Conservation (phyloP, 2,329 filamentous ascomycete species). For the Hysterium pulicare region DNA sequence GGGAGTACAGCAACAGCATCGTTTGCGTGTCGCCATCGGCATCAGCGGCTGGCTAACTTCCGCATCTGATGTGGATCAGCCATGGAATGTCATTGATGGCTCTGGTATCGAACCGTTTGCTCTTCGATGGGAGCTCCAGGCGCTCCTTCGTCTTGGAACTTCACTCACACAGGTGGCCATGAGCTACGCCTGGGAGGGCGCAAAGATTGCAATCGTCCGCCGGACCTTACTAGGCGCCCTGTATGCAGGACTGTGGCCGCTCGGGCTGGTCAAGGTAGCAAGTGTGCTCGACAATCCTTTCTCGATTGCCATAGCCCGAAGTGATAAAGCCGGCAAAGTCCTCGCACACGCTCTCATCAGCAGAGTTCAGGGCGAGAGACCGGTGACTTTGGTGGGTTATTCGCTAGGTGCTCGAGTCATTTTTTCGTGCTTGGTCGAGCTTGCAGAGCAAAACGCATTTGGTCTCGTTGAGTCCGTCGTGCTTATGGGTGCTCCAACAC, state of each 20-base stretch:
- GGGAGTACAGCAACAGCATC: conserved; percentile 29
- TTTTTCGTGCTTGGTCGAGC: conserved; percentile 70
- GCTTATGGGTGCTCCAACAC: conserved; percentile 75
- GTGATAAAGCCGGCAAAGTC: conserved; percentile 74
- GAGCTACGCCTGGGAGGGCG: conserved; percentile 71
- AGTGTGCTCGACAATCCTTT: conserved; percentile 77
- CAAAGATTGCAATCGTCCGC: conserved; percentile 69
- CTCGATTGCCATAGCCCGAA: conserved; percentile 67
- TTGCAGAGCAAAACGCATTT: conserved; percentile 75
- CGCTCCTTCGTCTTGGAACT: conserved; percentile 71
- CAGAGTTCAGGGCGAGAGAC: conserved; percentile 73
- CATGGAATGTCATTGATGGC: conserved; percentile 72
- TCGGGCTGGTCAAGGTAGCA: conserved; percentile 43
- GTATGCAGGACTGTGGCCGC: conserved; percentile 46
- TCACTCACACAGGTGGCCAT: conserved; percentile 73
- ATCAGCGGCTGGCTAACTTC: conserved; percentile 77
- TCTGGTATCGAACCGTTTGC: conserved; percentile 71
- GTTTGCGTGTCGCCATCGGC: conserved; percentile 71
- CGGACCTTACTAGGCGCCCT: conserved; percentile 47
- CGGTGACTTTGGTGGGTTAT: conserved; percentile 77
- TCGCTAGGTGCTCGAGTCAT: conserved; percentile 77
- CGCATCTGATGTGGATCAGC: conserved; percentile 64
- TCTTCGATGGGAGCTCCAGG: conserved; percentile 75
- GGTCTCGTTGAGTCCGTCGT: conserved; percentile 79
- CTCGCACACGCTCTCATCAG: conserved; percentile 79